These are phyloP conservation scores for Aspergillus fumigatus DNA, from an alignment of 2,329 filamentous ascomycete genomes.

Conservation along the genomic window DNA sequence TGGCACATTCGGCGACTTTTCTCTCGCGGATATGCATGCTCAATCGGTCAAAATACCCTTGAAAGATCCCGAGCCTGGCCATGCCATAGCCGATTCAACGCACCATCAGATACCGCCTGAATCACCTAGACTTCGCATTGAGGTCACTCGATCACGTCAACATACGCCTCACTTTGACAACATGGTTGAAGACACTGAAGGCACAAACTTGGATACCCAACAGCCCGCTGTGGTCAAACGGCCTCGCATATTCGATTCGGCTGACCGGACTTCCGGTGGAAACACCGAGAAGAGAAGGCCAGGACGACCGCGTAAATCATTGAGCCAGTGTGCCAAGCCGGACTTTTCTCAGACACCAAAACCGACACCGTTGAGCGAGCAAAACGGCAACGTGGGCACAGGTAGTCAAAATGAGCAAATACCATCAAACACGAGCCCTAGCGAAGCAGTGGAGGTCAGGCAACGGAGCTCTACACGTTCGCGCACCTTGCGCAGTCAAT, in stretches of 20 bases:
- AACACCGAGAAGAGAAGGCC: conserved; percentile 12
- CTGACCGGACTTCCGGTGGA: conserved; percentile 5
- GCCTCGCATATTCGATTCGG: conserved; percentile 21
- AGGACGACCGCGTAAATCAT: conserved; percentile 29
- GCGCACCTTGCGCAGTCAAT: conserved; percentile 15
- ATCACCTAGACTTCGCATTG: conserved; percentile 13
- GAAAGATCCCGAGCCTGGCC: conserved; percentile 13
- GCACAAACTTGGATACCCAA: conserved; percentile 1
- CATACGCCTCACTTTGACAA: conserved; percentile 6
- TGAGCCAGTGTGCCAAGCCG: conserved; percentile 13
- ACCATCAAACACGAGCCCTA: conserved; percentile 9
- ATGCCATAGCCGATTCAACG: not conserved
- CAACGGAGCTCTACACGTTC: conserved; percentile 7
- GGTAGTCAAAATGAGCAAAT: conserved; percentile 10
- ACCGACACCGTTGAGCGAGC: conserved; percentile 11
- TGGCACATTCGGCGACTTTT: conserved; percentile 24
- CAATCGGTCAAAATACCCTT: conserved; percentile 23
- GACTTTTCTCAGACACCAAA: conserved; percentile 10
- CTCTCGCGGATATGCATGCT: conserved; percentile 17
- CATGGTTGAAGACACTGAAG: not conserved
- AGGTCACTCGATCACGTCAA: conserved; percentile 8
- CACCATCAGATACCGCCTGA: conserved; percentile 4
- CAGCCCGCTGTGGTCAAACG: conserved; percentile 27
- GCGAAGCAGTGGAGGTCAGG: conserved; percentile 1
- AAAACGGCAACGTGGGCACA: conserved; percentile 15